phyloP scores from a whole-genome alignment of 2,329 filamentous ascomycete species.

The Ophiocordyceps camponoti-floridani region DNA sequence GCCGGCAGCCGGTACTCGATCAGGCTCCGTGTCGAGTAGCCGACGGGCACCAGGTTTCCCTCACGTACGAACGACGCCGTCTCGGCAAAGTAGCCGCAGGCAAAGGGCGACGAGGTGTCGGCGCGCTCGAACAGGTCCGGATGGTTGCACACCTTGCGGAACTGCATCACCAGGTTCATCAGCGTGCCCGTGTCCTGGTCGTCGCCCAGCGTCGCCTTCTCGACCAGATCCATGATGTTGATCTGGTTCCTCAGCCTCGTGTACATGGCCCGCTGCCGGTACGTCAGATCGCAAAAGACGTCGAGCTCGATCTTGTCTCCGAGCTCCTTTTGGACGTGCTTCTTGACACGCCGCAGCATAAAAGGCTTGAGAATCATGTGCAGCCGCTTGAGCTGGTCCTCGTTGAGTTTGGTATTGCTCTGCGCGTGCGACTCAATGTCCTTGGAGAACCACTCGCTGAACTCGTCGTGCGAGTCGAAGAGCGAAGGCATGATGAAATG shows the following conservation, averaged over 20 bases:
- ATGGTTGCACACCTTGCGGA: conserved; percentile 98
- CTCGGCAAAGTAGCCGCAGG: conserved; percentile 76
- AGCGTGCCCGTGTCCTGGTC: conserved; percentile 88
- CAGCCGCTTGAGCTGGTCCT: conserved; percentile 87
- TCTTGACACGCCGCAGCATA: conserved; percentile 99
- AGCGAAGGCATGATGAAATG: conserved; percentile 99
- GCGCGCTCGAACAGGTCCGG: conserved; percentile 92
- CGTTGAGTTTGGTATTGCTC: conserved; percentile 98
- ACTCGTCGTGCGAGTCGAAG: conserved; percentile 86
- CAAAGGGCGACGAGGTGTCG: conserved; percentile 74
- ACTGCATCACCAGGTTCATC: conserved; percentile 99
- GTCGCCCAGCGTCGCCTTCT: conserved; percentile 87
- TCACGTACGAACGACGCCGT: conserved; percentile 91
- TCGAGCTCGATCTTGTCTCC: conserved; percentile 97
- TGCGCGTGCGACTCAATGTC: conserved; percentile 97
- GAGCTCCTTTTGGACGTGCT: conserved; percentile 96
- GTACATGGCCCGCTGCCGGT: conserved; percentile 89
- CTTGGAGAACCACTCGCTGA: conserved; percentile 88
- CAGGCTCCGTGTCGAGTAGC: conserved; percentile 71
- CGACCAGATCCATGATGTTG: conserved; percentile 95
- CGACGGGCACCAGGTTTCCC: conserved; percentile 59
- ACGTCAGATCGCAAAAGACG: conserved; percentile 91
- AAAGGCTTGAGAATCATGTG: conserved; percentile 99
- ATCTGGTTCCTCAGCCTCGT: conserved; percentile 87
- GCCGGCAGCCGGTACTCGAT: conserved; percentile 75